Percentiles rank a stretch among this genome's conserved stretches.
These are phyloP conservation scores for Collybia sordida DNA, from an alignment of 768 basidiomycete genomes.

Conservation along the genomic window DNA sequence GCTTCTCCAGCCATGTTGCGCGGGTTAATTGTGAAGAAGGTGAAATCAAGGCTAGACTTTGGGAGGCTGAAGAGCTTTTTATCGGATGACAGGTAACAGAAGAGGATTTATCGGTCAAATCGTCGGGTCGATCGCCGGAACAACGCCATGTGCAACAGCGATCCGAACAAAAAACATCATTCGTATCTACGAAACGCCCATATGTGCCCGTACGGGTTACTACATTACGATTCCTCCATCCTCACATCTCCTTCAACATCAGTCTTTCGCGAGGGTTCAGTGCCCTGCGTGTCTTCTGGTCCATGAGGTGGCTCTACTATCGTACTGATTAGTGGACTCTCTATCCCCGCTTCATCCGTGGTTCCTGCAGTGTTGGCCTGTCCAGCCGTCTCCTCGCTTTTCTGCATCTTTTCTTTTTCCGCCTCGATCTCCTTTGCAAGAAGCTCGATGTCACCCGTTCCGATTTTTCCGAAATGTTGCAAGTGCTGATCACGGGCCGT, in stretches of 20 bases:
- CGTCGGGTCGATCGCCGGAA: no score
- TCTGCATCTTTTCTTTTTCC: constrained; percentile 37
- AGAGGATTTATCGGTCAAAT: no score
- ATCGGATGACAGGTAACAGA: no score
- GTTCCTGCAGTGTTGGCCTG: constrained; percentile 20
- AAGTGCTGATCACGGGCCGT: constrained; percentile 71
- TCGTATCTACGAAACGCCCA: no score
- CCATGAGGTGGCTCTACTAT: constrained; percentile 16
- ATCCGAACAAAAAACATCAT: no score
- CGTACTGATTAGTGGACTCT: constrained; percentile 25
- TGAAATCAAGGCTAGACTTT: not conserved
- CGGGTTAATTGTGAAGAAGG: not conserved
- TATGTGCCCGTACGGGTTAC: no score
- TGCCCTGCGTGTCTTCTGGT: constrained; percentile 19
- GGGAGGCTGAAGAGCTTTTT: no score
- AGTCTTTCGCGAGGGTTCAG: constrained; percentile 15
- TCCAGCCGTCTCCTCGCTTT: constrained; percentile 33
- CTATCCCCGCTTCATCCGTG: constrained; percentile 31
- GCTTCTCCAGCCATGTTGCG: constrained; percentile 16
- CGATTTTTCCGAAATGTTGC: constrained; percentile 81
- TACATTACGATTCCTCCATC: constrained; percentile 38
- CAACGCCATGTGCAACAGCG: no score
- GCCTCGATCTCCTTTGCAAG: constrained; percentile 52
- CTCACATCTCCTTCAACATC: constrained; percentile 47
- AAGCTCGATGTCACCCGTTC: constrained; percentile 67